Percentiles rank a stretch among this genome's conserved stretches.
Conservation (phyloP, 345 rosid genomes). For the Cochlearia excelsa region DNA sequence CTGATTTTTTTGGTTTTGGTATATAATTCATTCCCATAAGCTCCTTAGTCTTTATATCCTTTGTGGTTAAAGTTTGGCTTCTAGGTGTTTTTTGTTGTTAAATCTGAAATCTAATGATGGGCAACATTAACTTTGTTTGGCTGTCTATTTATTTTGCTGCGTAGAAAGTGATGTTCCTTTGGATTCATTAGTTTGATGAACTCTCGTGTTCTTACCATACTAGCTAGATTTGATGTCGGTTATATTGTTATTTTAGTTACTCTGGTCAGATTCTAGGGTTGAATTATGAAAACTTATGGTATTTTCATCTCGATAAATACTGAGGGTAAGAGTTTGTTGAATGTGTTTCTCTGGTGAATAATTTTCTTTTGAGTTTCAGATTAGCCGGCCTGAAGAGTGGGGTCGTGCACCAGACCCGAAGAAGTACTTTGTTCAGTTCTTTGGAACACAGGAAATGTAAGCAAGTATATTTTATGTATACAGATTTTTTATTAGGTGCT, state of each 20-base stretch:
- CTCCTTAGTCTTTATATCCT: not conserved
- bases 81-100: not conserved
- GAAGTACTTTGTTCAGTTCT: conserved; percentile 78
- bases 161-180: conserved; percentile 5
- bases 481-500: not conserved
- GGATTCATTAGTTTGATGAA: not conserved
- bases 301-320: not conserved
- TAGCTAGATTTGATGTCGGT: conserved; percentile 2
- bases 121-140: not conserved
- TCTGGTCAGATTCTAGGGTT: not conserved
- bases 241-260: conserved; percentile 4
- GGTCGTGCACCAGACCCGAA: conserved; percentile 63
- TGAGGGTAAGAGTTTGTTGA: not conserved
- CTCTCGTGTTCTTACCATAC: conserved; percentile 10
- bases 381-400: conserved; percentile 85
- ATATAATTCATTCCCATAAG: conserved; percentile 1
- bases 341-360: conserved; percentile 20
- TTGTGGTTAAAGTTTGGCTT: not conserved
- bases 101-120: conserved; percentile 11
- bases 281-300: conserved; percentile 1
- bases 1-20: not conserved
- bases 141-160: not conserved
- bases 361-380: conserved; percentile 55
- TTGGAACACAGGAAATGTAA: conserved; percentile 92
- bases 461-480: not conserved